Evolutionary conservation across 768 basidiomycete species (phyloP).

Genomic region (Royoungia palumana): DNA sequence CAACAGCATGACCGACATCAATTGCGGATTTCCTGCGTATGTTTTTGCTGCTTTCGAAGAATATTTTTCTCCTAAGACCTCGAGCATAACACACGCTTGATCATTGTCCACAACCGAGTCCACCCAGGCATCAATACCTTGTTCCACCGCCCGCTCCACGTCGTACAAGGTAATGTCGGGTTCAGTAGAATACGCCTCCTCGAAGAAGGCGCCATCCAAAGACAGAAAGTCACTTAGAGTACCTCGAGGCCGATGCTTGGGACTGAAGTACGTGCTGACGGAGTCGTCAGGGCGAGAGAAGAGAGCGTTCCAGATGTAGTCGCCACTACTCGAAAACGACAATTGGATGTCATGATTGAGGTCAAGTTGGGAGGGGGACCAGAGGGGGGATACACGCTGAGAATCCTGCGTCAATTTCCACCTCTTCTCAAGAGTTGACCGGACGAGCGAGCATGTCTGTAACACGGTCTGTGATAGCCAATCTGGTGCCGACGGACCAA

Average conservation of each 20-base stretch:
- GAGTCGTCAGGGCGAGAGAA: neutral
- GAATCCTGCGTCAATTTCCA: conserved; percentile 34
- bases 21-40: conserved; percentile 38
- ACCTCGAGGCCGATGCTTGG: conserved; percentile 5
- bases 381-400: conserved; percentile 27
- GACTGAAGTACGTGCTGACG: neutral
- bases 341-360: conserved; percentile 31
- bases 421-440: conserved; percentile 27
- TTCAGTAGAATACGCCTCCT: conserved; percentile 7
- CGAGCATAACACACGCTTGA: conserved; percentile 19
- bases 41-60: conserved; percentile 18
- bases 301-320: conserved; percentile 27
- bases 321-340: conserved; percentile 29
- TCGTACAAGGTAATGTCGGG: conserved; percentile 30
- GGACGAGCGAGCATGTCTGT: conserved; percentile 14
- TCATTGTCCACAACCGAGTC: conserved; percentile 2
- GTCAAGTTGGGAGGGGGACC: conserved; percentile 30
- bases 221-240: conserved; percentile 20
- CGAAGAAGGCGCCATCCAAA: conserved; percentile 7
- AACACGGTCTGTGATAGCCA: conserved; percentile 13
- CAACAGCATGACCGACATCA: conserved; percentile 42
- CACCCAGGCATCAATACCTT: conserved; percentile 36
- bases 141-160: conserved; percentile 34
- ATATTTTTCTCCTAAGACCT: conserved; percentile 28
- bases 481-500: conserved; percentile 18